Base-by-base conservation (phyloP, 108 stramenopile species). In the Nitzschia putrida region DNA sequence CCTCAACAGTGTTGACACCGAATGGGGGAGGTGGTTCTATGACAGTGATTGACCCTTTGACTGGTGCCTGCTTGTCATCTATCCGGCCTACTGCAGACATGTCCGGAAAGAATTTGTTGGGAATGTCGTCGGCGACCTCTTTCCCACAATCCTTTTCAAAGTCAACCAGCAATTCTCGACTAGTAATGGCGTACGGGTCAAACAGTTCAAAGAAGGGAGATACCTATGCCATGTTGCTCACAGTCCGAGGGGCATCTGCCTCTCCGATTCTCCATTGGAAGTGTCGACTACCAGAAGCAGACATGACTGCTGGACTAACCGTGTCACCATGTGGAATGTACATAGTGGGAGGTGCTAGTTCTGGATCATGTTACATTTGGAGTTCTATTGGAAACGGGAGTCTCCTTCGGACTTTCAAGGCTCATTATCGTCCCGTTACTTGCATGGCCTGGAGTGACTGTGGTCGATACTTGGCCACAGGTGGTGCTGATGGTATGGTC, bases 401-500 rank as follows among this genome's bases (percentile, higher is more conserved):
- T 23, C 65, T 94, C 51, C 47, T 91, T 0, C 50, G 76, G 38
- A 80, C 84, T 8, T 78, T 84, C 73, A 83, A 80, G 71, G 93
- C 88, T 7, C 93, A 94, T 59, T 85, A 94, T 71, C 78, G 93
- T 14, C 55, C 90, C 7, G 71, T 83, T 51, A 75, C 79, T 1
- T 80, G 78, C 25, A 45, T 88, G 66, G 64, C 72, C 37, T 90
- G 86, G 73, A 79, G 74, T 42, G 85, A 84, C 61, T 89, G 85
- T 52, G 89, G 85, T 12, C 55, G 80, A 11, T 84, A 79, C 43
- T 57, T 94, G 53, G 78, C 90, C 14, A 90, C 93, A 9, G 93
- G 83, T 47, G 93, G 90, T 34, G 88, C 82, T 21, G 93, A 94
- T 81, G 93, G 90, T 0, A 89, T 94, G 66, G 82, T 91, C 3